Conservation (phyloP, 176 grass and related monocot species). For the Hsuehochloa calcarea region DNA sequence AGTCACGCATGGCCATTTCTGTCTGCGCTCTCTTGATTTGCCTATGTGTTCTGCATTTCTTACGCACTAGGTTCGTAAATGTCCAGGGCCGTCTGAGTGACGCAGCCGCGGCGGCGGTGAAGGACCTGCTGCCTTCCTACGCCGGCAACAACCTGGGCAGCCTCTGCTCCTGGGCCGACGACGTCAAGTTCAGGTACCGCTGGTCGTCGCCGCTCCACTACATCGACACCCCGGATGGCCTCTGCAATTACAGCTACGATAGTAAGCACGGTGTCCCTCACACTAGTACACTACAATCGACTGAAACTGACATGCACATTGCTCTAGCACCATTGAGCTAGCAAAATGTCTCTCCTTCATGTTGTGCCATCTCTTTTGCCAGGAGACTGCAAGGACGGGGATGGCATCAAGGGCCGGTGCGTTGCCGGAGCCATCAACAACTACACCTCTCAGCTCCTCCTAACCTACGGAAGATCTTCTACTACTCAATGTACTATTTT, state of each 20-base stretch:
- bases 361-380: not conserved
- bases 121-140: conserved; percentile 53
- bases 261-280: conserved; percentile 16
- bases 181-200: conserved; percentile 40
- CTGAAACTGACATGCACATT: not conserved
- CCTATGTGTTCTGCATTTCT: not conserved
- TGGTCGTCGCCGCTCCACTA: conserved; percentile 62
- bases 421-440: conserved; percentile 76
- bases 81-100: conserved; percentile 25
- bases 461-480: conserved; percentile 34
- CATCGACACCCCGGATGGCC: conserved; percentile 55
- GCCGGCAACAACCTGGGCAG: conserved; percentile 49
- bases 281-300: not conserved
- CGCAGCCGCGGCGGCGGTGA: conserved; percentile 45
- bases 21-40: not conserved
- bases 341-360: not conserved
- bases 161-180: conserved; percentile 64
- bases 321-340: not conserved
- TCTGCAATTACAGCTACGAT: conserved; percentile 57
- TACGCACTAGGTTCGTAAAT: not conserved
- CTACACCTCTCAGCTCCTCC: conserved; percentile 70
- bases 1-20: not conserved
- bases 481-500: conserved; percentile 34
- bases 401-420: conserved; percentile 45
- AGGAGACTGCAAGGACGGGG: conserved; percentile 73